Conservation (phyloP, 108 stramenopile genomes). For the Cyclotella choctawhatcheeana region DNA sequence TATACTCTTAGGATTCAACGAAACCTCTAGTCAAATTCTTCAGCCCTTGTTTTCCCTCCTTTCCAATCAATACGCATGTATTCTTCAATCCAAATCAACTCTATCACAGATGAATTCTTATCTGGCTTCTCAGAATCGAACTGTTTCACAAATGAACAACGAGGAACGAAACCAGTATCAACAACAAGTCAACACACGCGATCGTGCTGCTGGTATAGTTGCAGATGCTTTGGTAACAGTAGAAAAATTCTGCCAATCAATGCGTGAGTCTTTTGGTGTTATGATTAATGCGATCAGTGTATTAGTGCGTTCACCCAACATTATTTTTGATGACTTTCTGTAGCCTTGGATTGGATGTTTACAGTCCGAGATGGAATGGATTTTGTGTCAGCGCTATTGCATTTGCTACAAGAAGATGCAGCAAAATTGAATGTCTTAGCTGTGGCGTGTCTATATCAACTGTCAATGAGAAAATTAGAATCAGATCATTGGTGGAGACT, state of each 20-base stretch:
- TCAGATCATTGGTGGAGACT: conserved; percentile 71
- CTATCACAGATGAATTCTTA: conserved; percentile 72
- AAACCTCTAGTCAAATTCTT: conserved; percentile 72
- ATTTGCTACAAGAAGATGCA: conserved; percentile 75
- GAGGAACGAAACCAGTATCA: conserved; percentile 71
- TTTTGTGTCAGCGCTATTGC: conserved; percentile 73
- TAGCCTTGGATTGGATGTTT: conserved; percentile 82
- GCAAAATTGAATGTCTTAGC: conserved; percentile 68
- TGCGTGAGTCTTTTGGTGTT: too few species aligned
- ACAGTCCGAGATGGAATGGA: conserved; percentile 50
- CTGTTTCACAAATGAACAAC: conserved; percentile 65
- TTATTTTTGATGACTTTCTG: too few species aligned
- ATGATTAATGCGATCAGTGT: too few species aligned
- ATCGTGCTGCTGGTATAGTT: conserved; percentile 52
- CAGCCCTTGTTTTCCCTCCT: conserved; percentile 70
- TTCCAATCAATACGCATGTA: conserved; percentile 63
- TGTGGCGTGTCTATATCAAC: conserved; percentile 73
- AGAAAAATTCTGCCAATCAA: conserved; percentile 81
- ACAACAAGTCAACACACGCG: conserved; percentile 48
- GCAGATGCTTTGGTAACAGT: conserved; percentile 72
- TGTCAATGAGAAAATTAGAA: conserved; percentile 76
- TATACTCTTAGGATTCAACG: conserved; percentile 86
- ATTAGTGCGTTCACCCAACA: too few species aligned
- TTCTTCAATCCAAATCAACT: conserved; percentile 61
- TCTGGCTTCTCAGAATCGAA: conserved; percentile 64